Evolutionary conservation across 2,329 filamentous ascomycete species (phyloP), one percentile per base, ranked within the genome.

Genomic region (Cyphellophora europaea): DNA sequence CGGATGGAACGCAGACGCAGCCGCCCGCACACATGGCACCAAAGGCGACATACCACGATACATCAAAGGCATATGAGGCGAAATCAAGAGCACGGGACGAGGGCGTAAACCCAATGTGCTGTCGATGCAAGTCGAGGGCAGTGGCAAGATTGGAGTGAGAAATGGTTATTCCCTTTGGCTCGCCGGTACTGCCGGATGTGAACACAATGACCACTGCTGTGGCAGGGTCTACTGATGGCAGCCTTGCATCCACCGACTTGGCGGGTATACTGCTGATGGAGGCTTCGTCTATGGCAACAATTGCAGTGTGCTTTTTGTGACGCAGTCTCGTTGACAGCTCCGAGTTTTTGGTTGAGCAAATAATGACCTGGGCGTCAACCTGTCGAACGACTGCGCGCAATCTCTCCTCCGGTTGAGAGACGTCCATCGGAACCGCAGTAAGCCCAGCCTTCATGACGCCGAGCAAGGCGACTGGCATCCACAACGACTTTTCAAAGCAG

Each of bases 11-110:
- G 39, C 74, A 79, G 5, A 79, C 61, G 35, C 71, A 77, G 0
- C 71, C 75, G 13, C 77, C 77, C 16, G 66, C 56, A 6, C 70
- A 59, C 3, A 79, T 56, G 0, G 71, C 66, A 1, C 67, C 67
- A 38, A 77, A 64, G 1, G 72, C 66, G 43, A 77, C 73, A 2
- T 66, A 49, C 15, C 77, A 53, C 27, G 66, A 65, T 11, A 71
- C 62, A 41, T 77, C 71, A 31, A 72, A 69, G 5, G 67, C 69
- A 48, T 69, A 73, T 11, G 67, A 71, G 3, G 71, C 73, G 37
- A 73, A 66, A 38, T 75, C 70, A 52, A 79, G 62, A 3, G 78
- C 70, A 4, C 79, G 66, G 8, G 74, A 75, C 1, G 53, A 54
- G 5, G 50, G 57, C 32, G 76, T 13, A 25, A 27, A 15, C 30